A percentile compares a stretch with the other conserved stretches of the same genome.
Conservation (phyloP, 495 filamentous ascomycete genomes). For the Aspergillus panamensis region DNA sequence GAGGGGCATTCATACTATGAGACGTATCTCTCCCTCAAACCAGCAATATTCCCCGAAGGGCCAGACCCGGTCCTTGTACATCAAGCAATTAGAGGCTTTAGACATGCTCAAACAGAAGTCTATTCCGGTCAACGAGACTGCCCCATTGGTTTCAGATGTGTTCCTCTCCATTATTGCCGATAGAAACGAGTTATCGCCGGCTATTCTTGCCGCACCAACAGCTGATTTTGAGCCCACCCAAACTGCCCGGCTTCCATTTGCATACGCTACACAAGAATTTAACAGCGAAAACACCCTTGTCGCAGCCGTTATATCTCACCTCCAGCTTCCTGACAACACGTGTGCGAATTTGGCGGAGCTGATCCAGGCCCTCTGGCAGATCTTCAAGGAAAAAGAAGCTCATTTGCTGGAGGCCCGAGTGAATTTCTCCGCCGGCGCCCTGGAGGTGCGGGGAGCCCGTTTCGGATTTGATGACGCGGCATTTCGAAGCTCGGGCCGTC, state of each 20-base stretch:
- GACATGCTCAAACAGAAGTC: slow-evolving; percentile 54
- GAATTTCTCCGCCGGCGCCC: slow-evolving; percentile 32
- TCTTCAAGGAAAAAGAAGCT: slow-evolving; percentile 69
- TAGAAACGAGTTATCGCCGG: slow-evolving; percentile 59
- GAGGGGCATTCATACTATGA: slow-evolving; percentile 52
- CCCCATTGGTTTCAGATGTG: slow-evolving; percentile 36
- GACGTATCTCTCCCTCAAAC: slow-evolving; percentile 23
- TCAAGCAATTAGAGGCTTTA: slow-evolving; percentile 55
- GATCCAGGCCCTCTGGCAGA: slow-evolving; percentile 50
- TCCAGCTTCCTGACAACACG: slow-evolving; percentile 47
- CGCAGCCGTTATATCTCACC: slow-evolving; percentile 43
- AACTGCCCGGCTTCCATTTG: slow-evolving; percentile 58
- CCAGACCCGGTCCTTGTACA: slow-evolving; percentile 56
- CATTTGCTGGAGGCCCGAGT: slow-evolving; percentile 54
- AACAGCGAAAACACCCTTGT: slow-evolving; percentile 35
- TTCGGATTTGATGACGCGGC: slow-evolving; percentile 81
- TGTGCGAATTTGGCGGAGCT: slow-evolving; percentile 44
- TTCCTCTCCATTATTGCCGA: slow-evolving; percentile 63
- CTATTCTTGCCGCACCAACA: slow-evolving; percentile 60
- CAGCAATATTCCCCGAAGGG: slow-evolving; percentile 3
- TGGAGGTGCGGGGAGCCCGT: slow-evolving; percentile 49
- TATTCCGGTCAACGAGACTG: slow-evolving; percentile 44
- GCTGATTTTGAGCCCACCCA: slow-evolving; percentile 34
- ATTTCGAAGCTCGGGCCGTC: slow-evolving; percentile 60
- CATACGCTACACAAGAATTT: slow-evolving; percentile 42